These are phyloP conservation scores for Citrus sinensis DNA, from an alignment of 345 rosid genomes.

Conservation along the genomic window DVS_A1.0 CM039167.1:1512501-1513000, in stretches of 20 bases:
- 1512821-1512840: neutral
- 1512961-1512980: too few relatives aligned
- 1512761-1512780: neutral
- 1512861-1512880: too few relatives aligned
- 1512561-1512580: neutral
- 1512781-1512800: neutral
- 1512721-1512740: neutral
- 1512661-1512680: neutral
- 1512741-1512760: neutral
- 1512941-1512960: neutral
- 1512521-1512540: neutral
- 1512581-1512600: too few relatives aligned
- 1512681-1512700: neutral
- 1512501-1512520: neutral
- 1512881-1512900: neutral
- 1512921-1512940: neutral
- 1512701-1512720: neutral
- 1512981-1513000: neutral
- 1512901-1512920: neutral
- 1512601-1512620: too few relatives aligned
- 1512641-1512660: too few relatives aligned
- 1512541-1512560: neutral
- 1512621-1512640: too few relatives aligned
- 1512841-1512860: neutral
- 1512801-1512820: neutral